Percentiles rank a stretch among this genome's conserved stretches.
These are phyloP conservation scores for Termitomyces sp. DNA, from an alignment of 768 basidiomycete genomes.

Conservation along the genomic window DNA sequence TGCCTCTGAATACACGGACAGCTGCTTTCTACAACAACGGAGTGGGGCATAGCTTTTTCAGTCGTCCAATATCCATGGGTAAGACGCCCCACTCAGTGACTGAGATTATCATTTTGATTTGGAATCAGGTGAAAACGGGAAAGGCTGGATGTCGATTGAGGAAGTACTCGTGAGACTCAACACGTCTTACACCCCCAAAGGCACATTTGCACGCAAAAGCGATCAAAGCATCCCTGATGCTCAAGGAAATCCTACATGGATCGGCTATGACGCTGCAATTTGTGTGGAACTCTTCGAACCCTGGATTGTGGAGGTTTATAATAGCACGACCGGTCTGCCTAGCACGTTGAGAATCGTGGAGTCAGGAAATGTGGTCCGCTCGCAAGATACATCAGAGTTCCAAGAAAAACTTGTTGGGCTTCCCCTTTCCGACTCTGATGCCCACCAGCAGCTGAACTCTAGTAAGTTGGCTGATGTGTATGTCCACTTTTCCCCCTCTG, in stretches of 20 bases:
- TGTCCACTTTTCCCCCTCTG: not conserved
- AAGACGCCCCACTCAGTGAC: not conserved
- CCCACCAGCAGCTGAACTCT: conserved; percentile 25
- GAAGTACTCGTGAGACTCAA: conserved; percentile 33
- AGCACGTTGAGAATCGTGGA: conserved; percentile 28
- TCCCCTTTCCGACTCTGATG: conserved; percentile 13
- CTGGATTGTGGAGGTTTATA: conserved; percentile 36
- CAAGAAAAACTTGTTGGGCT: conserved; percentile 20
- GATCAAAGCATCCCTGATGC: conserved; percentile 16
- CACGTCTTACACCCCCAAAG: conserved; percentile 28
- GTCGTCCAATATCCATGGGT: conserved; percentile 25
- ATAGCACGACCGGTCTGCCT: conserved; percentile 28
- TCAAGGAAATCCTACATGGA: conserved; percentile 24
- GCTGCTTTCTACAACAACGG: conserved; percentile 33
- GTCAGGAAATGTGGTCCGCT: conserved; percentile 22
- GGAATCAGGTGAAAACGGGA: conserved; percentile 23
- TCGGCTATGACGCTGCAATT: conserved; percentile 37
- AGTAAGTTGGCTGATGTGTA: conserved; percentile 23
- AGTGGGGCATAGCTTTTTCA: conserved; percentile 19
- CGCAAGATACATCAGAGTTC: conserved; percentile 12
- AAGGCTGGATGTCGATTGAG: conserved; percentile 32
- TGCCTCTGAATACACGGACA: conserved; percentile 5
- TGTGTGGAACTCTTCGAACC: conserved; percentile 39
- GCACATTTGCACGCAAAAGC: conserved; percentile 22
- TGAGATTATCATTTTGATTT: not conserved